Evolutionary conservation across 2,329 filamentous ascomycete genomes (phyloP), one percentile per base, ranked within the genome.

Genomic region (Trichophyton equinum): DNA sequence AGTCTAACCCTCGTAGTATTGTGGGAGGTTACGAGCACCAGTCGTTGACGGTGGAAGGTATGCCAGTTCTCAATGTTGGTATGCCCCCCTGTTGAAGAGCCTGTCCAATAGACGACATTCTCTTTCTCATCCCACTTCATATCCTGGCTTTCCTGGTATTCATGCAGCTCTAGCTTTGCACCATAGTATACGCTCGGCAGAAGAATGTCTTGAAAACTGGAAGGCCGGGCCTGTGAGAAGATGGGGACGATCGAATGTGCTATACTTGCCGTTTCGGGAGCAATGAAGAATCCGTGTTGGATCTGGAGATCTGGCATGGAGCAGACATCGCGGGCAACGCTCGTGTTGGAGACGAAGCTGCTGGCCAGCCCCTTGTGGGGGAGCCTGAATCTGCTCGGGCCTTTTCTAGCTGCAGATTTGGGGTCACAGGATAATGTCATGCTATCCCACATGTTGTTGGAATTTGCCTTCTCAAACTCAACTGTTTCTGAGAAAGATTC

Each of bases 21-120:
- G 49, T 59, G 38, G 58, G 55, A 60, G 1, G 62, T 65, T 36
- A 70, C 78, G 72, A 61, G 79, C 75, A 62, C 79, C 67, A 65
- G 66, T 7, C 68, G 60, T 58, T 82, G 79, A 0, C 81, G 75
- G 20, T 83, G 81, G 46, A 73, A 76, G 0, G 68, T 57, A 0
- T 63, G 64, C 79, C 79, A 82, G 0, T 67, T 60, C 1, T 68
- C 63, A 27, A 70, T 67, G 0, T 63, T 62, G 0, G 69, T 71
- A 44, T 71, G 75, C 0, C 76, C 79, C 0, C 81, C 82, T 0
- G 81, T 82, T 0, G 75, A 81, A 0, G 77, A 80, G 0, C 82
- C 82, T 0, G 77, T 75, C 82, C 82, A 84, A 67, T 83, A 83
- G 0, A 83, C 64, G 1, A 74, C 75, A 38, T 78, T 75, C 0